These are phyloP conservation scores for Aphanomyces euteiches DNA, from an alignment of 352 stramenopile species.

Conservation along the genomic window DNA sequence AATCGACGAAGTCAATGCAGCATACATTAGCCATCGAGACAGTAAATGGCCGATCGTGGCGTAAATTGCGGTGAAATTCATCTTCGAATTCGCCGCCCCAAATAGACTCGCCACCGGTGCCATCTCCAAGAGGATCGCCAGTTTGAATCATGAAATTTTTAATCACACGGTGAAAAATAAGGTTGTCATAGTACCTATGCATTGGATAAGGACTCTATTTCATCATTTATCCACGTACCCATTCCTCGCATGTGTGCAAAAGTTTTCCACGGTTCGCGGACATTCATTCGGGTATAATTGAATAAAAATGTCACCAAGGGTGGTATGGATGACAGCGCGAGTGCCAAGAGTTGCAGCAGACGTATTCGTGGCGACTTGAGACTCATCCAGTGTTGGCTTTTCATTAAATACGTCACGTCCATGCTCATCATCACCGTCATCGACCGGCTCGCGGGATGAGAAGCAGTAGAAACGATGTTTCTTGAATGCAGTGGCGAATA, in stretches of 20 bases:
- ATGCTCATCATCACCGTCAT: slow-evolving; percentile 55
- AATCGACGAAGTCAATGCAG: neutral
- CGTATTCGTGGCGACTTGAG: slow-evolving; percentile 80
- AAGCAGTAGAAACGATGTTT: slow-evolving; percentile 97
- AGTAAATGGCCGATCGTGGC: slow-evolving; percentile 97
- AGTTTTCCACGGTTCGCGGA: slow-evolving; percentile 97
- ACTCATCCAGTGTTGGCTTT: slow-evolving; percentile 93
- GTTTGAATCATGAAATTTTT: slow-evolving; percentile 99
- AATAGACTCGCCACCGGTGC: slow-evolving; percentile 97
- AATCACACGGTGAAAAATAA: slow-evolving; percentile 99
- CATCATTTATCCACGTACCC: slow-evolving; percentile 50
- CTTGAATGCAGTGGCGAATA: slow-evolving; percentile 88
- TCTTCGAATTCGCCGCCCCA: slow-evolving; percentile 99
- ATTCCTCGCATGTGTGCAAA: slow-evolving; percentile 92
- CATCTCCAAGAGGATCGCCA: slow-evolving; percentile 94
- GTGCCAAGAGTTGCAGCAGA: slow-evolving; percentile 55
- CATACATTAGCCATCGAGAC: slow-evolving; percentile 96
- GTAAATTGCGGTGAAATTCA: slow-evolving; percentile 94
- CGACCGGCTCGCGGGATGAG: slow-evolving; percentile 90
- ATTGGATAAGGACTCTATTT: slow-evolving; percentile 35
- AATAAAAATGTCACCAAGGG: slow-evolving; percentile 97
- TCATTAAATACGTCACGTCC: slow-evolving; percentile 98
- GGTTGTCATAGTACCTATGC: slow-evolving; percentile 95
- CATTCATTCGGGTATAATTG: slow-evolving; percentile 95
- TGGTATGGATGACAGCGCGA: slow-evolving; percentile 94